Evolutionary conservation across 2,329 filamentous ascomycete genomes (phyloP).

Genomic region (Diplodia mutila): DNA sequence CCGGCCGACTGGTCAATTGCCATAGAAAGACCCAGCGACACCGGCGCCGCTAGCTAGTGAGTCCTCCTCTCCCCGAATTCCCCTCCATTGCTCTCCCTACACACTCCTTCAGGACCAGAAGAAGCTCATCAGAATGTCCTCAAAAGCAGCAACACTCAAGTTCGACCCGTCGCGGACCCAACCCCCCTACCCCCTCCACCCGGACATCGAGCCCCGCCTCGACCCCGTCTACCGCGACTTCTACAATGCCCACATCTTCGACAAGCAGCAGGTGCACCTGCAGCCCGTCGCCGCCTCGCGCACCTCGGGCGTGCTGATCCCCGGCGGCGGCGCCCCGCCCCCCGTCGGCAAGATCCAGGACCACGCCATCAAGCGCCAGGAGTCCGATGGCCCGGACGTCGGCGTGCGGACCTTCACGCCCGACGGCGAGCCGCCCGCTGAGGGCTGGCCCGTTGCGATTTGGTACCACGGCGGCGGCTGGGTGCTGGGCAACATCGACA

Average conservation of each 20-base stretch:
- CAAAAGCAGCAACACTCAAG: neutral
- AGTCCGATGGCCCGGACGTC: conserved; percentile 34
- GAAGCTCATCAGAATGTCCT: conserved; percentile 1
- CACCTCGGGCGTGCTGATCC: conserved; percentile 29
- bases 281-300: conserved; percentile 42
- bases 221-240: conserved; percentile 47
- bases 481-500: conserved; percentile 43
- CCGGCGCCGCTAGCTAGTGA: neutral
- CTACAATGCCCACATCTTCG: conserved; percentile 41
- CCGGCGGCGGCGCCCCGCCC: conserved; percentile 34
- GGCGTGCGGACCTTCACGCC: conserved; percentile 42
- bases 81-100: neutral
- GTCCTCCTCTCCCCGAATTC: neutral
- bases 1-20: neutral
- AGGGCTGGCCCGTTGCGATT: conserved; percentile 44
- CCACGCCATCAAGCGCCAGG: neutral
- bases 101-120: too few species aligned
- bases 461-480: conserved; percentile 50
- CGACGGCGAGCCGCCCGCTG: conserved; percentile 29
- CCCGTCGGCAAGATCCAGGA: conserved; percentile 39
- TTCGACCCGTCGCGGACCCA: conserved; percentile 2
- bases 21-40: neutral
- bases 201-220: conserved; percentile 35
- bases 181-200: conserved; percentile 20
- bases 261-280: conserved; percentile 20